A percentile compares a stretch with the other conserved stretches of the same genome.
phyloP scores from a whole-genome alignment of 2,329 filamentous ascomycete genomes.

The Paraphaeosphaeria minitans region DNA sequence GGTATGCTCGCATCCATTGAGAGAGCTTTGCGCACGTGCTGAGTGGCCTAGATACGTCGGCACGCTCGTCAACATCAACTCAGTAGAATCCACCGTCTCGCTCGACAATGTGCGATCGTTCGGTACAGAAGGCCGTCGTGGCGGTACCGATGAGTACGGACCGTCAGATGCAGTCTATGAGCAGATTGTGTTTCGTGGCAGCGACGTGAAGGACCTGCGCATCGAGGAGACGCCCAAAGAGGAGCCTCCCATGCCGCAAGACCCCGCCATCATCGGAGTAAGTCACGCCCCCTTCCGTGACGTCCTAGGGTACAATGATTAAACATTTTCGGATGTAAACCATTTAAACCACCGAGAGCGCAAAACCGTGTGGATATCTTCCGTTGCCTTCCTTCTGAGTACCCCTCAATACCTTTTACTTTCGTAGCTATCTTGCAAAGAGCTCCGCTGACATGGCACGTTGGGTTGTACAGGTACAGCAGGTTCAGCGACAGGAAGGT shows the following conservation, averaged over 20 bases:
- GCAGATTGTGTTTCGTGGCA: slow-evolving; percentile 97
- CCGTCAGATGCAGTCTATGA: slow-evolving; percentile 91
- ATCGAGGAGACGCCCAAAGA: slow-evolving; percentile 81
- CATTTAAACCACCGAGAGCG: slow-evolving; percentile 83
- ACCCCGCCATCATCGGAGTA: slow-evolving; percentile 96
- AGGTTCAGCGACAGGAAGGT: slow-evolving; percentile 31
- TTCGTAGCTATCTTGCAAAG: slow-evolving; percentile 17
- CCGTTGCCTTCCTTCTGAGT: slow-evolving; percentile 99
- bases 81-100: slow-evolving; percentile 93
- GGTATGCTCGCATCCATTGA: slow-evolving; percentile 62
- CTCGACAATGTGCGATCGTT: slow-evolving; percentile 95
- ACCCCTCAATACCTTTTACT: slow-evolving; percentile 19
- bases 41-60: slow-evolving; percentile 77
- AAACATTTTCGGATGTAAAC: slow-evolving; percentile 98
- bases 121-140: slow-evolving; percentile 89
- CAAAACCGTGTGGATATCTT: slow-evolving; percentile 92
- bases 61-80: slow-evolving; percentile 96
- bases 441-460: slow-evolving; percentile 30
- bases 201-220: slow-evolving; percentile 96
- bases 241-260: slow-evolving; percentile 80
- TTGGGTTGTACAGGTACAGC: slow-evolving; percentile 37
- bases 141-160: slow-evolving; percentile 79
- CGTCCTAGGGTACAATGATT: slow-evolving; percentile 68
- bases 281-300: slow-evolving; percentile 56
- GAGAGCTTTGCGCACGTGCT: slow-evolving; percentile 13